phyloP scores from a whole-genome alignment of 179 eudicot species.

The Camellia oleifera region DNA sequence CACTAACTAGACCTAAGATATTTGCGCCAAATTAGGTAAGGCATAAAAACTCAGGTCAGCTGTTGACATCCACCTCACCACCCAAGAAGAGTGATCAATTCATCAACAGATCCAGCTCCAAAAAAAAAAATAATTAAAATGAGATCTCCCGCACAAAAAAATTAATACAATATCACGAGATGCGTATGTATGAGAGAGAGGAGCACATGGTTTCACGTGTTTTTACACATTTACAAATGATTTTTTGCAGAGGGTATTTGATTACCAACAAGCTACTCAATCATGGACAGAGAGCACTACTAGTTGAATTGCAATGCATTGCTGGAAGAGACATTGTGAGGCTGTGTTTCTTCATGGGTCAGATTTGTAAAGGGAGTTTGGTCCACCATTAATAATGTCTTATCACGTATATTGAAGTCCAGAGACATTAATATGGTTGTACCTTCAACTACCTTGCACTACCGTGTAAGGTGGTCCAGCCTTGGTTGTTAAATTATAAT shows the following conservation, averaged over 20 bases:
- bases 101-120: too few relatives aligned
- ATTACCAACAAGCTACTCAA: background rate
- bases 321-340: background rate
- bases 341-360: background rate
- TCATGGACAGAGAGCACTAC: background rate
- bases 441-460: background rate
- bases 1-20: too few relatives aligned
- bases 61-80: too few relatives aligned
- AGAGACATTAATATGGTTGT: background rate
- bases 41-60: too few relatives aligned
- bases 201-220: conserved; percentile 17
- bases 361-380: background rate
- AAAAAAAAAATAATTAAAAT: too few relatives aligned
- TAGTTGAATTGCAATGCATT: background rate
- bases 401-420: background rate
- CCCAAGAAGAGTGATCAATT: too few relatives aligned
- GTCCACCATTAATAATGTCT: conserved; percentile 9
- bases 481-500: background rate
- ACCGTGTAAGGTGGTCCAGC: background rate
- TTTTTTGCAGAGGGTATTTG: background rate
- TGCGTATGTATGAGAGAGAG: background rate
- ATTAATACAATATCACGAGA: background rate
- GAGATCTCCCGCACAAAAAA: too few relatives aligned
- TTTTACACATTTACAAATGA: background rate
- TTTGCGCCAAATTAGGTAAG: too few relatives aligned